Percentiles rank a stretch among this genome's conserved stretches.
These are phyloP conservation scores for Ceratobasidium sp. DNA, from an alignment of 1,284 basidiomycete genomes.

Conservation along the genomic window DNA sequence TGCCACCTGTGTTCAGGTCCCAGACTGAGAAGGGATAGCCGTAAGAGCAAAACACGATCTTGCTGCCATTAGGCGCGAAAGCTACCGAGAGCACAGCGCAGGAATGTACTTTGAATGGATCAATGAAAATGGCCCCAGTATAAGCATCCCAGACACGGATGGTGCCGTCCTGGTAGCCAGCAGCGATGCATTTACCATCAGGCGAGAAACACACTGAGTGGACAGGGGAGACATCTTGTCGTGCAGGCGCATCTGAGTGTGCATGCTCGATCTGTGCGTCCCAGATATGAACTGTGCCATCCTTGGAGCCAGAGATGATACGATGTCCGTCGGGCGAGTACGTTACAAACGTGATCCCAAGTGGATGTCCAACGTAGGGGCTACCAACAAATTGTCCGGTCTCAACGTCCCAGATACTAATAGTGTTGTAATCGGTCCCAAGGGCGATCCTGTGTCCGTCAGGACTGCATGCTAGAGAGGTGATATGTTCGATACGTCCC, in stretches of 20 bases:
- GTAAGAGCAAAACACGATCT: background rate
- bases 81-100: background rate
- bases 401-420: background rate
- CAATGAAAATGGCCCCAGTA: background rate
- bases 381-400: background rate
- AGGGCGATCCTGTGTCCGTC: background rate
- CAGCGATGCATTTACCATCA: background rate
- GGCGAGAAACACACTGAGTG: background rate
- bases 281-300: conserved; percentile 7
- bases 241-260: background rate
- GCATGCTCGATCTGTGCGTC: background rate
- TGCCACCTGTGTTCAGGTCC: background rate
- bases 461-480: background rate
- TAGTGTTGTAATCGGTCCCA: background rate
- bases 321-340: background rate
- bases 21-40: background rate
- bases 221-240: background rate
- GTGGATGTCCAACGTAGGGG: background rate
- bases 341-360: background rate
- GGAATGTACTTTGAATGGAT: background rate
- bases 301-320: conserved; percentile 7
- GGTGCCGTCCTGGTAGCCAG: background rate
- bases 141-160: background rate
- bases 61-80: background rate
- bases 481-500: background rate